These are phyloP conservation scores for Boletus rubroflammeus DNA, from an alignment of 768 basidiomycete genomes.

Conservation along the genomic window DNA sequence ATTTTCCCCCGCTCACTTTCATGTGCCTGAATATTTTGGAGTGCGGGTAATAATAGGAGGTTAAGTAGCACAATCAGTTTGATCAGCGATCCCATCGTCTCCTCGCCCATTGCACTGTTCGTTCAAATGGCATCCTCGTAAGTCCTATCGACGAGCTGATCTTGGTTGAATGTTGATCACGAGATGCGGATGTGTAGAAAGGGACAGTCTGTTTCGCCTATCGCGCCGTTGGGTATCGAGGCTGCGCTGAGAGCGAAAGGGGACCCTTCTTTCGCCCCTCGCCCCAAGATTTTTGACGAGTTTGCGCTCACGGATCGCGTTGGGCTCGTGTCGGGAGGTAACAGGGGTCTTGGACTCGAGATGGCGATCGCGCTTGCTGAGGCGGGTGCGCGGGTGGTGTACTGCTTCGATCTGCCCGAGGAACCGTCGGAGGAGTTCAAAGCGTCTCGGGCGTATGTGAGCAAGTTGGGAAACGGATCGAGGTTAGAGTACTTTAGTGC, in stretches of 20 bases:
- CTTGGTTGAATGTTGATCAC: neutral
- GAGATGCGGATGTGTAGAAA: slow-evolving; percentile 1
- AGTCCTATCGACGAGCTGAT: neutral
- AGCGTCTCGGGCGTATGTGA: slow-evolving; percentile 50
- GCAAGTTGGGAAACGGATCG: slow-evolving; percentile 38
- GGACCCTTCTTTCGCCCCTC: slow-evolving; percentile 33
- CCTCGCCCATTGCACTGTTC: neutral
- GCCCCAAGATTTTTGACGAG: slow-evolving; percentile 55
- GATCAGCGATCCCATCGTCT: slow-evolving; percentile 4
- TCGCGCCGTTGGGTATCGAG: slow-evolving; percentile 59
- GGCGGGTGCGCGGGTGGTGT: slow-evolving; percentile 65
- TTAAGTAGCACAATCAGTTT: neutral
- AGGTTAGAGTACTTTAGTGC: slow-evolving; percentile 60
- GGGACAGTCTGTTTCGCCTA: slow-evolving; percentile 47
- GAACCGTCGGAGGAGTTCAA: slow-evolving; percentile 57
- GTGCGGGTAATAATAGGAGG: neutral
- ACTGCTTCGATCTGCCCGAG: slow-evolving; percentile 62
- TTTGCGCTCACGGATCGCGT: slow-evolving; percentile 57
- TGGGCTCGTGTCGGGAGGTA: slow-evolving; percentile 60
- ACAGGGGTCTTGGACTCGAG: slow-evolving; percentile 77
- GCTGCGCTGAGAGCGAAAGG: slow-evolving; percentile 48
- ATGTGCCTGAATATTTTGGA: neutral
- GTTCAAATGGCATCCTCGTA: slow-evolving; percentile 11
- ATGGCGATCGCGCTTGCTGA: slow-evolving; percentile 74
- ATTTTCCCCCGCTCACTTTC: neutral